A percentile compares a stretch with the other conserved stretches of the same genome.
Conservation (phyloP, 1,284 basidiomycete genomes). For the Naganishia sp. region DNA sequence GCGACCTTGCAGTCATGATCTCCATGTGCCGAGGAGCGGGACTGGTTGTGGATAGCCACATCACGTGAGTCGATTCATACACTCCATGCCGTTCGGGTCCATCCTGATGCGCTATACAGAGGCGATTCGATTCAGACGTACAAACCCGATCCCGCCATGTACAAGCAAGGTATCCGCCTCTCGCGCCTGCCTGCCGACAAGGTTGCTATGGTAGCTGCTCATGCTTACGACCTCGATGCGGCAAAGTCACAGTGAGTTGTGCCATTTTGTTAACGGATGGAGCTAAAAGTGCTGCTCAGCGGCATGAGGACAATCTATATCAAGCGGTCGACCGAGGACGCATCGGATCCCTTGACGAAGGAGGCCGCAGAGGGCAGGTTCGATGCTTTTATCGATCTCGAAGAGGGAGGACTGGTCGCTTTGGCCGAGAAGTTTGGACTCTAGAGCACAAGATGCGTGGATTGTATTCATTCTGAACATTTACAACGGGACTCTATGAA, state of each 20-base stretch:
- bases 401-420: constrained; percentile 38
- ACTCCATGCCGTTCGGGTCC: not conserved
- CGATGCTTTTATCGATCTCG: constrained; percentile 37
- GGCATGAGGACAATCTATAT: constrained; percentile 49
- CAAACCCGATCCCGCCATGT: constrained; percentile 47
- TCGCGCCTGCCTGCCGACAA: constrained; percentile 39
- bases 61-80: constrained; percentile 11
- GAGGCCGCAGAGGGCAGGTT: constrained; percentile 34
- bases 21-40: constrained; percentile 35
- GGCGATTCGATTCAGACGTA: constrained; percentile 40
- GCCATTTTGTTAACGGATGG: too few relatives aligned
- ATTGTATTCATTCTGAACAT: too few relatives aligned
- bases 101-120: not conserved
- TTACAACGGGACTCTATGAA: constrained; percentile 7
- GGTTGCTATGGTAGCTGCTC: constrained; percentile 47
- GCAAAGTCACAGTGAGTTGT: constrained; percentile 41
- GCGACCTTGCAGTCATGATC: constrained; percentile 41
- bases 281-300: constrained; percentile 35
- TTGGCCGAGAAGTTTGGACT: constrained; percentile 32
- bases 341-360: constrained; percentile 30
- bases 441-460: not conserved
- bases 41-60: constrained; percentile 41
- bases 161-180: constrained; percentile 39
- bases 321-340: constrained; percentile 44
- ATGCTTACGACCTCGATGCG: constrained; percentile 45